Percentiles rank a stretch among this genome's conserved stretches.
Evolutionary conservation across 208 protist genomes (phyloP).

Genomic region (Leishmania martiniquensis): DNA sequence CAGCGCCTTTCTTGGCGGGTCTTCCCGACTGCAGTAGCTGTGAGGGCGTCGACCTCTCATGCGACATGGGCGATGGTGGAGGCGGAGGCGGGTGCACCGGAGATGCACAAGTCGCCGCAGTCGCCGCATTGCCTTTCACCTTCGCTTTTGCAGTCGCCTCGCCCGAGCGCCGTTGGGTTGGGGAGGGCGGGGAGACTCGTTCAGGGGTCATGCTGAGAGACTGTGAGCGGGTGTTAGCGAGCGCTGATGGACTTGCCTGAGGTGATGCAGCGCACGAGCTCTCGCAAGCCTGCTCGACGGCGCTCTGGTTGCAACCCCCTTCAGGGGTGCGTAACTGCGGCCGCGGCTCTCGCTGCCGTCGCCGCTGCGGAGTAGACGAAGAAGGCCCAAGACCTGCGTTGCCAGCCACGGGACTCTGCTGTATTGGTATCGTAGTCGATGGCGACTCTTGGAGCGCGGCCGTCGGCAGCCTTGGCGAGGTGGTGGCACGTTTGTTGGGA

Average conservation of each 20-base stretch:
- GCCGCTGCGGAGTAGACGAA: background rate
- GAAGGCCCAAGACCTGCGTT: background rate
- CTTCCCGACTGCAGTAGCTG: slow-evolving; percentile 1
- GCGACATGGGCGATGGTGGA: slow-evolving; percentile 16
- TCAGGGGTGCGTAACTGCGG: background rate
- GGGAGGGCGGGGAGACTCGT: slow-evolving; percentile 1
- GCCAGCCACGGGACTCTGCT: background rate
- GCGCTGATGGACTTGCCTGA: slow-evolving; percentile 9
- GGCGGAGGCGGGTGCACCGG: slow-evolving; percentile 20
- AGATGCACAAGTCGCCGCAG: slow-evolving; percentile 2
- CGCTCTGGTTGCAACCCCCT: background rate
- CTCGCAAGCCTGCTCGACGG: background rate
- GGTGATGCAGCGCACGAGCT: slow-evolving; percentile 10
- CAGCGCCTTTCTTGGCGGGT: background rate
- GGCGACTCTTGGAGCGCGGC: background rate
- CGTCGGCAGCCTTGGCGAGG: background rate
- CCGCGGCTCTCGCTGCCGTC: background rate
- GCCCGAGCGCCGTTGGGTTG: background rate
- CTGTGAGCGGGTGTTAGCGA: slow-evolving; percentile 21
- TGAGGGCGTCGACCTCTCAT: background rate
- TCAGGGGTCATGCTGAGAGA: slow-evolving; percentile 4
- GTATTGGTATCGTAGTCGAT: background rate
- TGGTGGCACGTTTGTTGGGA: background rate
- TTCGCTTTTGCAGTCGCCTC: background rate
- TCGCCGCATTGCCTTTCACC: no score